Evolutionary conservation across 495 filamentous ascomycete genomes (phyloP).

Genomic region (Lophiostoma macrostomum): DNA sequence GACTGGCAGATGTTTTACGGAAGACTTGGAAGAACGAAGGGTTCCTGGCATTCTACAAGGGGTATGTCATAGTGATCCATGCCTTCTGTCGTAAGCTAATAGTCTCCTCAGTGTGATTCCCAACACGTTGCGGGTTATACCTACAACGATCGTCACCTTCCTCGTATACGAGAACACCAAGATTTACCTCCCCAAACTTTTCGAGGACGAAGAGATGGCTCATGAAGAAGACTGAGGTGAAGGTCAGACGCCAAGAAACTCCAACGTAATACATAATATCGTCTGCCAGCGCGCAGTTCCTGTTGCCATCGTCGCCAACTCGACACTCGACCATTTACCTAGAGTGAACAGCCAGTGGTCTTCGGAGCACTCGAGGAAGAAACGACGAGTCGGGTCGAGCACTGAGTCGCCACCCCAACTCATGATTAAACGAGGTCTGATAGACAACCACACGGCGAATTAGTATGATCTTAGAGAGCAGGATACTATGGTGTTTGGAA

Average conservation of each 20-base stretch:
- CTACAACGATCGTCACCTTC: slow-evolving; percentile 96
- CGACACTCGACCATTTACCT: too few species aligned
- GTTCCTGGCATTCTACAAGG: slow-evolving; percentile 83
- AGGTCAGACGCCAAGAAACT: not conserved
- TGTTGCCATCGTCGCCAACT: not conserved
- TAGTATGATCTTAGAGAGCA: too few species aligned
- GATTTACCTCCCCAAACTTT: slow-evolving; percentile 53
- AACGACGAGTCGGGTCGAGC: too few species aligned
- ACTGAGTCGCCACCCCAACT: too few species aligned
- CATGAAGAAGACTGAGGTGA: slow-evolving; percentile 31
- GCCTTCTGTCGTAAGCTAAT: slow-evolving; percentile 17
- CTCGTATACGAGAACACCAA: slow-evolving; percentile 94
- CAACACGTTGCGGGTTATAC: slow-evolving; percentile 82
- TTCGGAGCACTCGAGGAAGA: too few species aligned
- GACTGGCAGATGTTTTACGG: slow-evolving; percentile 64
- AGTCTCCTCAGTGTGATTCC: slow-evolving; percentile 57
- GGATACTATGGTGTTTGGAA: too few species aligned
- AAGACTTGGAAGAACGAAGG: slow-evolving; percentile 80
- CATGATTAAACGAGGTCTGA: too few species aligned
- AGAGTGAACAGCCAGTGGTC: too few species aligned
- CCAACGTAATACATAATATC: not conserved
- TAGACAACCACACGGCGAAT: too few species aligned
- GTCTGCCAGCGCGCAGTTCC: not conserved
- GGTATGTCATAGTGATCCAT: slow-evolving; percentile 39
- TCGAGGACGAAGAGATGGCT: slow-evolving; percentile 29